These are phyloP conservation scores for Paecilomyces sp. DNA, from an alignment of 2,329 filamentous ascomycete genomes.

Conservation along the genomic window DNA sequence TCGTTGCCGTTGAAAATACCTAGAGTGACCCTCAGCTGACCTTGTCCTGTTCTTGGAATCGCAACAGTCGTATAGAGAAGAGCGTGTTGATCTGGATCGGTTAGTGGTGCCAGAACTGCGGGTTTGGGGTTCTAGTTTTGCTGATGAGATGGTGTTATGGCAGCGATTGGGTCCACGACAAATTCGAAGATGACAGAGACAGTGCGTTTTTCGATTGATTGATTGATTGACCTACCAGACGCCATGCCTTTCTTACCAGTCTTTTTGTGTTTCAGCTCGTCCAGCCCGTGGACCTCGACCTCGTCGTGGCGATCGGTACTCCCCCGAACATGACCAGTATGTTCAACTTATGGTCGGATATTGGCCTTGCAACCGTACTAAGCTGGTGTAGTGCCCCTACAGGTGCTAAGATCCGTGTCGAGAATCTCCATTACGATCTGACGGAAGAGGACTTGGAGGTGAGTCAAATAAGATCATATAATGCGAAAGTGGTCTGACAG, in stretches of 20 bases:
- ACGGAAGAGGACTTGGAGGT: conserved; percentile 78
- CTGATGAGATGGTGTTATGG: conserved; percentile 8
- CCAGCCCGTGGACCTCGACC: conserved; percentile 36
- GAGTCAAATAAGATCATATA: conserved; percentile 15
- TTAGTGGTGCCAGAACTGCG: conserved; percentile 14
- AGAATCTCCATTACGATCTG: conserved; percentile 89
- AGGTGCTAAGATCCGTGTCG: conserved; percentile 69
- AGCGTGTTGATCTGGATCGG: conserved; percentile 41
- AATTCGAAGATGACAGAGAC: conserved; percentile 67
- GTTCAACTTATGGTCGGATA: conserved; percentile 6
- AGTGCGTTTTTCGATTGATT: conserved; percentile 22
- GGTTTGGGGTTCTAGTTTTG: conserved; percentile 6
- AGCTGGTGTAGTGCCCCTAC: conserved; percentile 40
- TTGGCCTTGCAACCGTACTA: not conserved
- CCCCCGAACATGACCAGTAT: conserved; percentile 30
- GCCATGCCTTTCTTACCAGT: conserved; percentile 12
- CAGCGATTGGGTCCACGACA: conserved; percentile 93
- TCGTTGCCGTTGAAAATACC: conserved; percentile 23
- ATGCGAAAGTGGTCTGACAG: not conserved
- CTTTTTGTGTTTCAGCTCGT: conserved; percentile 23
- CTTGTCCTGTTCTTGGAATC: conserved; percentile 25
- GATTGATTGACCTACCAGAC: conserved; percentile 4
- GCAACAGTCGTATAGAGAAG: conserved; percentile 39
- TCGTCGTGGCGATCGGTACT: conserved; percentile 25
- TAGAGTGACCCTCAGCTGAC: conserved; percentile 39